phyloP scores from a whole-genome alignment of 129 eudicot species.

The Helianthus annuus region HanXRQr2.0-SUNRISE NC_035441.2:40558471-40558970 shows the following conservation, averaged over 20 bases:
- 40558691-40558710: not conserved
- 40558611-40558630: too few species aligned
- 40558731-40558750: not conserved
- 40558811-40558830: not conserved
- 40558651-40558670: constrained; percentile 8
- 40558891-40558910: not conserved
- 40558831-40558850: not conserved
- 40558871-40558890: not conserved
- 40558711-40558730: constrained; percentile 1
- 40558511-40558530: too few species aligned
- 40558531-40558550: too few species aligned
- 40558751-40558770: not conserved
- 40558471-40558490: too few species aligned
- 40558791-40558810: constrained; percentile 23
- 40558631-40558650: not conserved
- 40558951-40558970: too few species aligned
- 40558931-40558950: too few species aligned
- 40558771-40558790: constrained; percentile 2
- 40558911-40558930: too few species aligned
- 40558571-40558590: too few species aligned
- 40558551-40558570: too few species aligned
- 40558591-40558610: too few species aligned
- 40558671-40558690: constrained; percentile 21
- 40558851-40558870: not conserved
- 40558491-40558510: too few species aligned